A percentile compares a stretch with the other conserved stretches of the same genome.
phyloP scores from a whole-genome alignment of 106 monocot genomes.

The Dioscorea zingiberensis region DNA sequence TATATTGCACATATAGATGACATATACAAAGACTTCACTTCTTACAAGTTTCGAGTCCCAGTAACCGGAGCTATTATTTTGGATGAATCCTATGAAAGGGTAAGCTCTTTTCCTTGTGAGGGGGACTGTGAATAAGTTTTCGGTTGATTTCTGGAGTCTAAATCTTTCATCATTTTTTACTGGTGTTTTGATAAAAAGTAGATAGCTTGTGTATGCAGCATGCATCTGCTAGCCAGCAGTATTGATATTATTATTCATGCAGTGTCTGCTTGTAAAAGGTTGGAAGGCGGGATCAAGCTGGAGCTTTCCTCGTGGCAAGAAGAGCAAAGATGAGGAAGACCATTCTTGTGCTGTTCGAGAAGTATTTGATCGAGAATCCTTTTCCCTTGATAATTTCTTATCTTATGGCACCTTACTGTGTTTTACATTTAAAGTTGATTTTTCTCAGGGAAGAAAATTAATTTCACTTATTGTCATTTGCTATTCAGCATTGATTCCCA shows the following conservation, averaged over 20 bases:
- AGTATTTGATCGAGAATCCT: conserved; percentile 23
- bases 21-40: conserved; percentile 95
- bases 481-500: neutral
- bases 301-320: conserved; percentile 99
- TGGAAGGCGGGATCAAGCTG: conserved; percentile 95
- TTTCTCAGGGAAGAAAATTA: neutral
- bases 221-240: no score
- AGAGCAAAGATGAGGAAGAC: conserved; percentile 95
- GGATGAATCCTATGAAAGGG: conserved; percentile 89
- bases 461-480: neutral
- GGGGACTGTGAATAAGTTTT: no score
- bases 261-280: conserved; percentile 99
- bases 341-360: conserved; percentile 86
- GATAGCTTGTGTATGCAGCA: no score
- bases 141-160: no score
- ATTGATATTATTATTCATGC: conserved; percentile 11
- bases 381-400: no score
- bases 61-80: conserved; percentile 96
- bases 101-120: conserved; percentile 18
- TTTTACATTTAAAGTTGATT: no score
- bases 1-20: conserved; percentile 91
- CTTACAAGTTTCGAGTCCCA: conserved; percentile 93
- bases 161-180: no score
- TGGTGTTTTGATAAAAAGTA: no score
- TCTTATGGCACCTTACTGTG: no score